These are phyloP conservation scores for Lodderomyces oxycetoniae DNA, from an alignment of 1,139 yeast genomes.

Conservation along the genomic window DNA sequence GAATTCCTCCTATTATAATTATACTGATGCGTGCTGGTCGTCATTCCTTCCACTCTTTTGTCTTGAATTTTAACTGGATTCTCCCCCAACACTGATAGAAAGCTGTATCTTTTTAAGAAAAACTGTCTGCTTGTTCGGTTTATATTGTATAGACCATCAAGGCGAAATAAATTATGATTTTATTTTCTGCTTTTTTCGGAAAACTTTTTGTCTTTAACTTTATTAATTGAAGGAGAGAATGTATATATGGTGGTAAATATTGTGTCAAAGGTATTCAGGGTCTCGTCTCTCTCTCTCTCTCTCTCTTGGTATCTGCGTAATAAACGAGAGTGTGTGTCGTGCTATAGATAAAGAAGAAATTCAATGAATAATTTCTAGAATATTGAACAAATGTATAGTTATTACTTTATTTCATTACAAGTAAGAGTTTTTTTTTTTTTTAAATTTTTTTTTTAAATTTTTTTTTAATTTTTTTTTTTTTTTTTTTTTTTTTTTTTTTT, in stretches of 20 bases:
- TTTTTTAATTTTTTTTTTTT: constrained; percentile 1
- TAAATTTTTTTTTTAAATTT: not conserved
- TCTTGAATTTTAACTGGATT: not conserved
- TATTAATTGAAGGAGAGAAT: not conserved
- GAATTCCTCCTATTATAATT: constrained; percentile 34
- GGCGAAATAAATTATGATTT: constrained; percentile 1
- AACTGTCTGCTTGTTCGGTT: not conserved
- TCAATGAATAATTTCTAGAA: too few species aligned
- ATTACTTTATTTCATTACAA: not conserved
- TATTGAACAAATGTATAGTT: too few species aligned
- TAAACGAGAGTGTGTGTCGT: too few species aligned
- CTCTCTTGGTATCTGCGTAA: too few species aligned
- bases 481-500: not conserved
- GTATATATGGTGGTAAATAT: not conserved
- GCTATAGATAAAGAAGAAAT: too few species aligned
- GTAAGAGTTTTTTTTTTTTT: constrained; percentile 1
- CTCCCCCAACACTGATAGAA: not conserved
- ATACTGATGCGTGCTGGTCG: constrained; percentile 24
- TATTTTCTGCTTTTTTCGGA: constrained; percentile 1
- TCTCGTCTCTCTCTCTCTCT: too few species aligned
- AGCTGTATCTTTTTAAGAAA: not conserved
- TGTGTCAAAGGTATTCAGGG: not conserved
- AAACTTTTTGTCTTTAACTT: not conserved
- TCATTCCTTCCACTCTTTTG: constrained; percentile 15
- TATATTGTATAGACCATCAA: not conserved